Percentiles rank a stretch among this genome's conserved stretches.
phyloP scores from a whole-genome alignment of 805 yeast genomes.

The Ogataea populi-albae region DNA sequence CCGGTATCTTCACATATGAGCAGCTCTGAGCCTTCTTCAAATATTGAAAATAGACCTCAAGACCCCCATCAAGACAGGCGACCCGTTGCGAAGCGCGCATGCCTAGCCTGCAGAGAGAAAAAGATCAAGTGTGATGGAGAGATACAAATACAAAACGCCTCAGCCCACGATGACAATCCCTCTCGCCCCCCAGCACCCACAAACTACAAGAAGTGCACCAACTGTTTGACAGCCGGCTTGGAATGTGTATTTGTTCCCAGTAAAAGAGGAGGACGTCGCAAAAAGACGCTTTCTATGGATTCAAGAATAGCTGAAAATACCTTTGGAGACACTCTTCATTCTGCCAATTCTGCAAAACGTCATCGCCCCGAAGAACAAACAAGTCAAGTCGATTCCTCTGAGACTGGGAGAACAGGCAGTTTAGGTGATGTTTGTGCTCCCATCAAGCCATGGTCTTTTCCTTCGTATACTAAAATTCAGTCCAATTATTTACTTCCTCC shows the following conservation, averaged over 20 bases:
- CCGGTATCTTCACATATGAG: too few species aligned
- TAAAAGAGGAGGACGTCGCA: constrained; percentile 56
- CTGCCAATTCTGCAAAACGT: too few species aligned
- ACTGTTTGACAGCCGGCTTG: constrained; percentile 43
- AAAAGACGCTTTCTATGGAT: constrained; percentile 24
- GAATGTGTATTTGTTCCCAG: constrained; percentile 57
- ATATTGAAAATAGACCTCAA: constrained; percentile 7
- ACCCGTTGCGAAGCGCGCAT: constrained; percentile 58
- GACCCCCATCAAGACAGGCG: constrained; percentile 30
- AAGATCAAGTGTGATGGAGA: constrained; percentile 69
- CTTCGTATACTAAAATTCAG: too few species aligned
- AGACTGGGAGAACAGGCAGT: too few species aligned
- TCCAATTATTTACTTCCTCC: too few species aligned
- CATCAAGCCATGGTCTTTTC: too few species aligned
- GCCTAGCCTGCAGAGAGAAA: constrained; percentile 61
- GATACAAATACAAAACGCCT: constrained; percentile 20
- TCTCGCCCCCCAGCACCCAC: constrained; percentile 14
- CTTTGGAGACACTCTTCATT: too few species aligned
- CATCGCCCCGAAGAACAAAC: too few species aligned
- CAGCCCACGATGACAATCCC: constrained; percentile 12
- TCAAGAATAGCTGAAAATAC: constrained; percentile 4
- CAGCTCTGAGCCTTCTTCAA: too few species aligned
- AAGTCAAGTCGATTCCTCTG: too few species aligned
- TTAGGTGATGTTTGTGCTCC: too few species aligned
- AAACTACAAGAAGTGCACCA: constrained; percentile 41